Evolutionary conservation across 148 eudicot genomes (phyloP).

Genomic region (Talinum fruticosum): DNA sequence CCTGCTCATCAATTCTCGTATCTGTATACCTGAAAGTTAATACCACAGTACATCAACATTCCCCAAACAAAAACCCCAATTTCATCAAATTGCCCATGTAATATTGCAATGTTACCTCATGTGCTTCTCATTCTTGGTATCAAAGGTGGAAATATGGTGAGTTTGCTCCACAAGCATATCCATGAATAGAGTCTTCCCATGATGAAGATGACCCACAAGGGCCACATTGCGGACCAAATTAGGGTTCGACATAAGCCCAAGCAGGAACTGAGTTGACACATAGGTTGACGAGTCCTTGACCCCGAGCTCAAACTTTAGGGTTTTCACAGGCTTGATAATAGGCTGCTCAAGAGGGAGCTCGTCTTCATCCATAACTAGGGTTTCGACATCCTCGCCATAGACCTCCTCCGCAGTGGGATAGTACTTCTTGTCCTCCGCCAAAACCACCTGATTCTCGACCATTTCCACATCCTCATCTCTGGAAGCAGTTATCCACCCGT

Average conservation of each 20-base stretch:
- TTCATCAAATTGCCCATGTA: not conserved
- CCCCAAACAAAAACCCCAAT: not conserved
- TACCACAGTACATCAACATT: not conserved
- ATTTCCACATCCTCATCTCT: slow-evolving; percentile 48
- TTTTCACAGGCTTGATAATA: slow-evolving; percentile 75
- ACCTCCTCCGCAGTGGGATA: slow-evolving; percentile 97
- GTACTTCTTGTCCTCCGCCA: slow-evolving; percentile 95
- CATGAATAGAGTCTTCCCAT: slow-evolving; percentile 90
- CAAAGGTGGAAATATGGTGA: slow-evolving; percentile 82
- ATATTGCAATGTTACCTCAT: slow-evolving; percentile 41
- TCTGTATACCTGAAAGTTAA: slow-evolving; percentile 55
- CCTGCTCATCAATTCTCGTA: slow-evolving; percentile 98
- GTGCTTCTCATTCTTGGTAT: slow-evolving; percentile 85
- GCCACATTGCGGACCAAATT: slow-evolving; percentile 90
- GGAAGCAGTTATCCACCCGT: slow-evolving; percentile 70
- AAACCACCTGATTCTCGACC: slow-evolving; percentile 70
- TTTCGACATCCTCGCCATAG: slow-evolving; percentile 96
- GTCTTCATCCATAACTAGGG: slow-evolving; percentile 95
- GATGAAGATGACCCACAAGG: slow-evolving; percentile 79
- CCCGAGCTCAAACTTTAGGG: slow-evolving; percentile 85
- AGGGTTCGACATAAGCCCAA: slow-evolving; percentile 91
- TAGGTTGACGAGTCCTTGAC: slow-evolving; percentile 92
- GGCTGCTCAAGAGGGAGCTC: slow-evolving; percentile 88
- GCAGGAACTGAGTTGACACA: slow-evolving; percentile 86
- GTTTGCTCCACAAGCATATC: slow-evolving; percentile 99